These are phyloP conservation scores for Neurospora sp. DNA, from an alignment of 495 filamentous ascomycete species.

Conservation along the genomic window DNA sequence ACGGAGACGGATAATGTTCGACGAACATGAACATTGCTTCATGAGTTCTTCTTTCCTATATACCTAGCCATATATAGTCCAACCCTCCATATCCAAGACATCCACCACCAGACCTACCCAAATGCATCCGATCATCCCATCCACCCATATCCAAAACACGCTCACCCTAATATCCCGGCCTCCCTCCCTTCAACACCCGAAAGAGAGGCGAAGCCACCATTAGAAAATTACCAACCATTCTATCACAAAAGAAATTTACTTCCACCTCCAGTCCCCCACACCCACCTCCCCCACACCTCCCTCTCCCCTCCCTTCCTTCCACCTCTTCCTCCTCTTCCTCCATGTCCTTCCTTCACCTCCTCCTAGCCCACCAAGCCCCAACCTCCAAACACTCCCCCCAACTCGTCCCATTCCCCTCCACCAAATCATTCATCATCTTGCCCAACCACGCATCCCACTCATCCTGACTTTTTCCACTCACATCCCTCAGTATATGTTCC, in stretches of 20 bases:
- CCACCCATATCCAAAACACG: background rate
- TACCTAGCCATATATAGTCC: background rate
- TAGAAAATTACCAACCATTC: background rate
- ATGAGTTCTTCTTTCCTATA: background rate
- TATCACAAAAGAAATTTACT: background rate
- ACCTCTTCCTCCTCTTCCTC: too few species aligned
- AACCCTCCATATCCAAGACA: background rate
- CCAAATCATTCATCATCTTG: conserved; percentile 74
- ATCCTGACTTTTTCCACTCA: conserved; percentile 74
- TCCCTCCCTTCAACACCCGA: background rate
- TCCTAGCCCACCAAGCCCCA: conserved; percentile 89
- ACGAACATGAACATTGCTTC: background rate
- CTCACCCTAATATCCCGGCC: background rate
- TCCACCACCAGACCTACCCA: background rate
- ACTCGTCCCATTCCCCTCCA: conserved; percentile 65
- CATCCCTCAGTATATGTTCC: conserved; percentile 73
- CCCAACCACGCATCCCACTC: conserved; percentile 91
- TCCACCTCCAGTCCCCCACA: background rate
- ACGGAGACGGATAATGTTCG: too few species aligned
- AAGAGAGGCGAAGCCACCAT: background rate
- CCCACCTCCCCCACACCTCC: background rate
- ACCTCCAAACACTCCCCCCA: conserved; percentile 88
- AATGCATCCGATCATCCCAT: background rate
- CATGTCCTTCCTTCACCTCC: too few species aligned
- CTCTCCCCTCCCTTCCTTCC: background rate